A percentile compares a stretch with the other conserved stretches of the same genome.
These are phyloP conservation scores for Austroboletus eburneus DNA, from an alignment of 768 basidiomycete species.

Conservation along the genomic window DNA sequence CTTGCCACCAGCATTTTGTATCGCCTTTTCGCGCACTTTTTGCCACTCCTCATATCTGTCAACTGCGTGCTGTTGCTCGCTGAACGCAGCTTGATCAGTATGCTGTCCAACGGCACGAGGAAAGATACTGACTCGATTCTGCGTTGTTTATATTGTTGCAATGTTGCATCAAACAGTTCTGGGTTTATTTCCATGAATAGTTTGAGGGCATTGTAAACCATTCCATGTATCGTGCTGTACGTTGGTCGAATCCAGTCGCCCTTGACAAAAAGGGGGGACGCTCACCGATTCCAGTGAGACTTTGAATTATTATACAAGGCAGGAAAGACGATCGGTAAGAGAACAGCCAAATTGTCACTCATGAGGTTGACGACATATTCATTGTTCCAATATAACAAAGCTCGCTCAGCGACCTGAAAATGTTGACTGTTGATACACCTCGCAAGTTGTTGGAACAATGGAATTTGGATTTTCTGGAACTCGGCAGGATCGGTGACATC, in stretches of 20 bases:
- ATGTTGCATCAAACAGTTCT: constrained; percentile 88
- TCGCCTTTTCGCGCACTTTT: constrained; percentile 71
- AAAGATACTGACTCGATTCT: constrained; percentile 67
- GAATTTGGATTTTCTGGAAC: constrained; percentile 92
- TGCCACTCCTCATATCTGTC: constrained; percentile 89
- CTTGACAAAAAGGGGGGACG: constrained; percentile 2
- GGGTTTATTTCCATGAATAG: constrained; percentile 99
- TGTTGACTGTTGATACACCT: constrained; percentile 99
- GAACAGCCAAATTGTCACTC: constrained; percentile 86
- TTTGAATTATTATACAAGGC: constrained; percentile 94
- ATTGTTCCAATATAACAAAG: constrained; percentile 98
- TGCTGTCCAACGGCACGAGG: not conserved
- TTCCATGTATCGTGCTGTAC: constrained; percentile 91
- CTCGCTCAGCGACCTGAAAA: constrained; percentile 98
- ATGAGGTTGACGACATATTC: constrained; percentile 99
- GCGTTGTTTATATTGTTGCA: constrained; percentile 89
- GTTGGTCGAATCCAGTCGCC: constrained; percentile 8
- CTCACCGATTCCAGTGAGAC: constrained; percentile 97
- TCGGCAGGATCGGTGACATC: constrained; percentile 97
- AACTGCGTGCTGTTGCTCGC: constrained; percentile 85
- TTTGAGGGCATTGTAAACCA: constrained; percentile 98
- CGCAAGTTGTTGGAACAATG: constrained; percentile 90
- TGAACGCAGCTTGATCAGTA: constrained; percentile 30
- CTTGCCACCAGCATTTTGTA: constrained; percentile 65
- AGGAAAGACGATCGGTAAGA: constrained; percentile 96